phyloP scores from a whole-genome alignment of 495 filamentous ascomycete genomes.

The Clohesyomyces aquaticus region DNA sequence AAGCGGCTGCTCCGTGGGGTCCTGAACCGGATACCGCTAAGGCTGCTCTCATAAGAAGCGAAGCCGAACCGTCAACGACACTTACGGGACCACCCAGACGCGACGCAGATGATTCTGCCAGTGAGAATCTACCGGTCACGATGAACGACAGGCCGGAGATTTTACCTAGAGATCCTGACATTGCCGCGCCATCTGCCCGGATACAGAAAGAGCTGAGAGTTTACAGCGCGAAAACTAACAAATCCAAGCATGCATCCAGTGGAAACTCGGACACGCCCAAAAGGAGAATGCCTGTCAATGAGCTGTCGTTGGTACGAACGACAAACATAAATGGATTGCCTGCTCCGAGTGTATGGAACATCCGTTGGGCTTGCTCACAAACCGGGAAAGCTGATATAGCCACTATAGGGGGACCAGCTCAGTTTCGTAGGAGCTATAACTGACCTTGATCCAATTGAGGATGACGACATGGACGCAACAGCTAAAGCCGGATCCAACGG shows the following conservation, averaged over 20 bases:
- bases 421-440: not conserved
- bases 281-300: conserved; percentile 21
- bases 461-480: conserved; percentile 14
- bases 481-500: no score
- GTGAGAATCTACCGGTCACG: not conserved
- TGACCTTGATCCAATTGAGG: conserved; percentile 30
- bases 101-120: no score
- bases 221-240: conserved; percentile 12
- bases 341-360: conserved; percentile 20
- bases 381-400: not conserved
- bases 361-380: not conserved
- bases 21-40: no score
- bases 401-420: conserved; percentile 1
- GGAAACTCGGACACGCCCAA: conserved; percentile 9
- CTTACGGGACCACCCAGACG: no score
- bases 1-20: no score
- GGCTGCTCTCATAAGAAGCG: no score
- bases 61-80: no score
- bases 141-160: not conserved
- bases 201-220: not conserved
- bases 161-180: no score
- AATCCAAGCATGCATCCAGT: not conserved
- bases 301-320: conserved; percentile 28
- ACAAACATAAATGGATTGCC: conserved; percentile 28
- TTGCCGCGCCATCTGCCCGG: not conserved